Base-by-base conservation (phyloP, 1,284 basidiomycete species). In the Ceratobasidium sp. region DNA sequence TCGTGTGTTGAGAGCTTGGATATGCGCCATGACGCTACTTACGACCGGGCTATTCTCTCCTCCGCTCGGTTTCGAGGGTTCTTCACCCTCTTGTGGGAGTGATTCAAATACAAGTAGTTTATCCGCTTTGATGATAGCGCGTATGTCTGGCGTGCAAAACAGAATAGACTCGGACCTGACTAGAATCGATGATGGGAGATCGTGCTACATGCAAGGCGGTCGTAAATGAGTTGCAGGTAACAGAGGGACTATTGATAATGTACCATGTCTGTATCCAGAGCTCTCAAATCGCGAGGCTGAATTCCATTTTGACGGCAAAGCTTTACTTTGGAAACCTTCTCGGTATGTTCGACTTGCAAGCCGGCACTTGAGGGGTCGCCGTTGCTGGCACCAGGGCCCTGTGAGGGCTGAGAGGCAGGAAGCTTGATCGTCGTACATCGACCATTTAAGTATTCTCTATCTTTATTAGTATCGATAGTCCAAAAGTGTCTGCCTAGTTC, bases 231-330 rank as follows among this genome's bases (percentile, higher is more conserved):
- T 15, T 48, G 6, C 22, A n/a, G 22, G 5, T n/a, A 9, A 33
- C 19, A 9, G 17, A 2, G 27, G 1, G 17, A 63, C 41, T 57
- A n/a, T 29, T 19, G 50, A 17, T 53, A 22, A 44, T 50, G 27
- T 24, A 75, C 74, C 59, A 75, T 71, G 22, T 75, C 74, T 19
- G 74, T 75, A 31, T 75, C 74, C 41, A 75, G 27, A 33, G 67
- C 44, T 51, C 74, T 71, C 24, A 75, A 29, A 64, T 75, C 74
- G 8, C 74, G 66, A 56, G 74, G 74, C 24, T 75, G 74, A 27
- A 75, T 75, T 15, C 74, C 74, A 27, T 75, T 75, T 27, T 75
- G 57, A 22, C 50, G 57, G 51, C 74, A 75, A 53, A 75, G 59
- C 33, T 64, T 36, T 17, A 75, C 67, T 44, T 75, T 75, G n/a